Conservation (phyloP, 2,329 filamentous ascomycete species). For the Fusarium euwallaceae region DNA sequence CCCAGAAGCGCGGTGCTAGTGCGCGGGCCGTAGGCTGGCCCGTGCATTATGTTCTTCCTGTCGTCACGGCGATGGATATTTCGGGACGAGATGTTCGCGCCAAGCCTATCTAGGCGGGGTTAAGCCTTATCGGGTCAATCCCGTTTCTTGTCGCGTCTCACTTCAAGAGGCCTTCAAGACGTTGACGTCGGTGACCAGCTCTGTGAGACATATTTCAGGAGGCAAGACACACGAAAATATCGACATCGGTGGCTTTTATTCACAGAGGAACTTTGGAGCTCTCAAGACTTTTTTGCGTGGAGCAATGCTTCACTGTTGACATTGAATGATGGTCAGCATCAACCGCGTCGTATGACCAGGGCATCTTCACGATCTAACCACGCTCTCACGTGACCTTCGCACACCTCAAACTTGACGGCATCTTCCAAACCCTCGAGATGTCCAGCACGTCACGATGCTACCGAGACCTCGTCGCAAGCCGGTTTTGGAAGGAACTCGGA, state of each 20-base stretch:
- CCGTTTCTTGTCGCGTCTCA: conserved; percentile 42
- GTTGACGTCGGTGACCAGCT: conserved; percentile 18
- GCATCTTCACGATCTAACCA: conserved; percentile 15
- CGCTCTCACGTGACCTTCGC: conserved; percentile 41
- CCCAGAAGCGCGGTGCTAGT: conserved; percentile 2
- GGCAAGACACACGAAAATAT: not conserved
- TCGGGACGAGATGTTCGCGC: conserved; percentile 22
- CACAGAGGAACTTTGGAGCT: not conserved
- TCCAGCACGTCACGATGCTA: conserved; percentile 10
- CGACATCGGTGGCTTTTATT: not conserved
- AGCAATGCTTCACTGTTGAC: conserved; percentile 20
- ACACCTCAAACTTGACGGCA: conserved; percentile 19
- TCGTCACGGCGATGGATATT: conserved; percentile 52
- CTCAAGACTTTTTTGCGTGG: not conserved
- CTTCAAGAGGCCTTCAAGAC: conserved; percentile 18
- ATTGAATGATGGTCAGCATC: not conserved
- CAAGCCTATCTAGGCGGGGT: conserved; percentile 2
- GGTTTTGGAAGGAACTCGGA: not conserved
- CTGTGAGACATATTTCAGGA: conserved; percentile 1
- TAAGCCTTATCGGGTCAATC: conserved; percentile 20
- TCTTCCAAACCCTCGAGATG: conserved; percentile 4
- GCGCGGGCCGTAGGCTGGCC: conserved; percentile 42
- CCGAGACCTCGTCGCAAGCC: conserved; percentile 33
- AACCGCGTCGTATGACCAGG: conserved; percentile 21
- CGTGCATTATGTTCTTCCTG: conserved; percentile 32